phyloP scores from a whole-genome alignment of 306 rosid genomes.

The Vigna trinervia region DNA sequence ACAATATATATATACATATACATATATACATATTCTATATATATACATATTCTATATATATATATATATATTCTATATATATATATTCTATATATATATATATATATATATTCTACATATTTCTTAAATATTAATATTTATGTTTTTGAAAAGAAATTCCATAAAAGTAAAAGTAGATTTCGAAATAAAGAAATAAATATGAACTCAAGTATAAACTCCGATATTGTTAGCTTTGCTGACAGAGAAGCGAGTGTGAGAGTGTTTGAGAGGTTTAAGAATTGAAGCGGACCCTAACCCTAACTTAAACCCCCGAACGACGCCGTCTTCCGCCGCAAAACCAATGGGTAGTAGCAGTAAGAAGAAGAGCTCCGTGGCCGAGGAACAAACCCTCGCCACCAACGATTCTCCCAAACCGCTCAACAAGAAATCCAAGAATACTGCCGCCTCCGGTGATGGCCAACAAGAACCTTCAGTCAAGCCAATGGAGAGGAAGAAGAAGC shows the following conservation, averaged over 20 bases:
- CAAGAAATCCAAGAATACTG: conserved; percentile 56
- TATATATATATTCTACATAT: too few relatives aligned
- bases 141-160: too few relatives aligned
- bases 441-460: background rate
- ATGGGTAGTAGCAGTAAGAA: conserved; percentile 57
- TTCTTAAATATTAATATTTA: too few relatives aligned
- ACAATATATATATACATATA: too few relatives aligned
- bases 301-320: conserved; percentile 16
- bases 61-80: too few relatives aligned
- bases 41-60: too few relatives aligned
- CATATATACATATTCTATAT: too few relatives aligned
- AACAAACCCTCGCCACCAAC: conserved; percentile 30
- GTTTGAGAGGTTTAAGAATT: background rate
- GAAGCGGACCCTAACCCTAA: conserved; percentile 15
- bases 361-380: conserved; percentile 47
- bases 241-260: background rate
- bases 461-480: conserved; percentile 53
- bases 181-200: too few relatives aligned
- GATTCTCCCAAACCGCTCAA: conserved; percentile 44
- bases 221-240: background rate
- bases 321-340: conserved; percentile 30
- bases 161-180: too few relatives aligned
- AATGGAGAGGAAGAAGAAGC: conserved; percentile 80
- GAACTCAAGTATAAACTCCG: background rate
- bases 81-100: too few relatives aligned